phyloP scores from a whole-genome alignment of 2,329 filamentous ascomycete genomes.

The Neofusicoccum cordaticola region DNA sequence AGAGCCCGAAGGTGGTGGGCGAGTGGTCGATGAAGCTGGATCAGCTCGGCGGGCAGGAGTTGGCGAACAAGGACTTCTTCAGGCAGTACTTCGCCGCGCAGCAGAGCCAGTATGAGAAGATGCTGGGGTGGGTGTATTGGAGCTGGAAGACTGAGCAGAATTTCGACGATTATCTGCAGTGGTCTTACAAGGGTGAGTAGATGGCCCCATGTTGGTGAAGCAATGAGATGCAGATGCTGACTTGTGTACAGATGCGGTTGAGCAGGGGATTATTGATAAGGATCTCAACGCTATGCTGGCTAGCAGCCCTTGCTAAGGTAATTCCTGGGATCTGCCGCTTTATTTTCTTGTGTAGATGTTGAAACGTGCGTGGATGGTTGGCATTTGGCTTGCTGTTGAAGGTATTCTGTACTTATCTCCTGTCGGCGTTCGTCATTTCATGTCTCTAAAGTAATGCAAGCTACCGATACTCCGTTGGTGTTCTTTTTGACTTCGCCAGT shows the following conservation, averaged over 20 bases:
- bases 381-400: too few relatives aligned
- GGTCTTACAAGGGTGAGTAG: conserved; percentile 46
- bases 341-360: too few relatives aligned
- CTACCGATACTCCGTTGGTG: too few relatives aligned
- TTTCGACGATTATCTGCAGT: conserved; percentile 36
- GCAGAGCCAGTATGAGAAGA: conserved; percentile 53
- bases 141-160: conserved; percentile 55
- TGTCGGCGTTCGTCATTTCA: too few relatives aligned
- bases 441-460: too few relatives aligned
- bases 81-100: conserved; percentile 57
- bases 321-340: too few relatives aligned
- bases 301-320: not conserved
- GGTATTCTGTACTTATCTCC: too few relatives aligned
- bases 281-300: conserved; percentile 17
- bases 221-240: not conserved
- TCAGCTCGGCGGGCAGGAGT: not conserved
- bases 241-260: conserved; percentile 16
- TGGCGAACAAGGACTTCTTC: conserved; percentile 49
- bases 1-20: conserved; percentile 48
- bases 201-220: not conserved
- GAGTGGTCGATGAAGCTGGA: conserved; percentile 58
- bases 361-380: too few relatives aligned
- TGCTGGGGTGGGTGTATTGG: conserved; percentile 60
- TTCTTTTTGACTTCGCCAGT: too few relatives aligned
- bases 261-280: conserved; percentile 24